Evolutionary conservation across 2,329 filamentous ascomycete species (phyloP), one percentile per base, ranked within the genome.

Genomic region (Trichothecium sympodiale): DNA sequence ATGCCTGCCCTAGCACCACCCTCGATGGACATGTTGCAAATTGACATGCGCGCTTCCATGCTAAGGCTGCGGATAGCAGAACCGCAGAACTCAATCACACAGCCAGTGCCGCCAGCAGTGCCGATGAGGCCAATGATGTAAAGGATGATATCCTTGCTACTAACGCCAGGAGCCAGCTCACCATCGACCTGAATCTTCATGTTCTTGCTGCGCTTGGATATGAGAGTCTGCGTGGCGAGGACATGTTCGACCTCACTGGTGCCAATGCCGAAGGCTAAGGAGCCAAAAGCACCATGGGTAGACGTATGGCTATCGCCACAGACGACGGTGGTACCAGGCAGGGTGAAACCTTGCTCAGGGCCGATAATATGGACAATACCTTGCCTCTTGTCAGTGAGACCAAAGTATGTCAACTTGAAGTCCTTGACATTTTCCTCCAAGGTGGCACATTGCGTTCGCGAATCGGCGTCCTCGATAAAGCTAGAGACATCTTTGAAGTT

Each of bases 1-100:
- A 98, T 94, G 46, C 91, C 91, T 41, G 89, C 89, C 63, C 91
- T 76, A 33, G 91, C 91, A 61, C 91, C 91, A 47, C 73, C 91
- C 68, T 98, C 91, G 48, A 96, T 95, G 12, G 88, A 87, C 91
- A 96, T 96, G 68, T 98, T 98, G 69, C 91, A 96, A 57, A 98
- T 94, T 43, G 88, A 95, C 91, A 98, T 96, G 47, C 91, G 79
- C 30, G 89, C 91, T 62, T 96, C 91, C 76, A 98, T 94, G 61
- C 85, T 94, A 49, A 96, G 69, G 42, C 63, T 65, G 48, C 86
- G 79, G 55, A 98, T 95, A 42, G 91, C 85, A 35, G 88, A 94
- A 41, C 91, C 91, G 55, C 87, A 94, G 67, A 89, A 98, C 66
- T 98, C 91, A 51, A 98, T 95, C 45, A 96, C 91, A 36, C 83